A percentile compares a stretch with the other conserved stretches of the same genome.
These are phyloP conservation scores for Endothia cerciana DNA, from an alignment of 2,329 filamentous ascomycete genomes.

Conservation along the genomic window DNA sequence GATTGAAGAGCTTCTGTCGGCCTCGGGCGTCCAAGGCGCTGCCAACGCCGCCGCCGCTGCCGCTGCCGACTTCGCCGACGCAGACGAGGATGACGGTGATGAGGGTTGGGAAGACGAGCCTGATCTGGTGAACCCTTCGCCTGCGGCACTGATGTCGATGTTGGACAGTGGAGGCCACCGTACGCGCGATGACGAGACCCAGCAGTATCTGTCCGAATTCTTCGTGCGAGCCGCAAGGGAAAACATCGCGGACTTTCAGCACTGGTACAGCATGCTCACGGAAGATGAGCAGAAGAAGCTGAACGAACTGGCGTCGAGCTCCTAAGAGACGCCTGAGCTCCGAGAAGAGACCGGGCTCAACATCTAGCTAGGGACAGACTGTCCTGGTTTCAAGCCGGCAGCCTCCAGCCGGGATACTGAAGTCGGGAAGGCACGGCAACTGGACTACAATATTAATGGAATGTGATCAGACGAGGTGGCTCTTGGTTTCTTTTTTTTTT, in stretches of 20 bases:
- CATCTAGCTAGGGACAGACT: background rate
- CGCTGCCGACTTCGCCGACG: slow-evolving; percentile 57
- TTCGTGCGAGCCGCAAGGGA: slow-evolving; percentile 67
- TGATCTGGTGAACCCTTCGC: slow-evolving; percentile 70
- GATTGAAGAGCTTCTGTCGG: slow-evolving; percentile 86
- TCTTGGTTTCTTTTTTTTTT: background rate
- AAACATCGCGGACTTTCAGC: slow-evolving; percentile 58
- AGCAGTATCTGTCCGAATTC: slow-evolving; percentile 81
- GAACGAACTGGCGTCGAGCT: slow-evolving; percentile 50
- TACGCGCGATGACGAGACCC: slow-evolving; percentile 86
- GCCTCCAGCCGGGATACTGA: background rate
- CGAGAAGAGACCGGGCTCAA: background rate
- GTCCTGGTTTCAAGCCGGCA: background rate
- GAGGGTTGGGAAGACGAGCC: slow-evolving; percentile 90
- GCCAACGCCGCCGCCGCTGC: slow-evolving; percentile 65
- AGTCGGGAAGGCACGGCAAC: background rate
- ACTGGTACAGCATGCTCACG: slow-evolving; percentile 60
- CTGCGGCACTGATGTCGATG: slow-evolving; percentile 78
- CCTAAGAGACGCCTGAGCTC: slow-evolving; percentile 21
- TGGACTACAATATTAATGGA: background rate
- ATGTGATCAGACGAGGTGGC: background rate
- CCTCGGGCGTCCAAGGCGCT: slow-evolving; percentile 67
- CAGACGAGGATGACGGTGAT: slow-evolving; percentile 71
- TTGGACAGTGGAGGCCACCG: slow-evolving; percentile 64
- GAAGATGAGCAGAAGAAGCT: slow-evolving; percentile 61